Evolutionary conservation across 2,329 filamentous ascomycete species (phyloP).

Genomic region (Chrysosporium keratinophilum): DNA sequence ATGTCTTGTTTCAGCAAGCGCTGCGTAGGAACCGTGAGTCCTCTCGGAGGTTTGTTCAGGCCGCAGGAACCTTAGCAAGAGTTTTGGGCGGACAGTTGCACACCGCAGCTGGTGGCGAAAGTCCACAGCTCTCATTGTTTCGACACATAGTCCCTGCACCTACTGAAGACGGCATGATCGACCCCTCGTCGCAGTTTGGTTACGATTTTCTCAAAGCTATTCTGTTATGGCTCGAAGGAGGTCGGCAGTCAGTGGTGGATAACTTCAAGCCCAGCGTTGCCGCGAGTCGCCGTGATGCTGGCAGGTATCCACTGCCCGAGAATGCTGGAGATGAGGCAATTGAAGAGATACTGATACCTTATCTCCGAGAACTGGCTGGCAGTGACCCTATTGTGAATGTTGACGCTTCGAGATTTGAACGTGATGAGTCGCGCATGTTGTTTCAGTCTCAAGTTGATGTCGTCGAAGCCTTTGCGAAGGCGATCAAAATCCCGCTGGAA

Average conservation of each 20-base stretch:
- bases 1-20: slow-evolving; percentile 46
- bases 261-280: slow-evolving; percentile 44
- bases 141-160: slow-evolving; percentile 40
- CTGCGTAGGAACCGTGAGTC: slow-evolving; percentile 47
- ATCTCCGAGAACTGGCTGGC: slow-evolving; percentile 46
- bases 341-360: slow-evolving; percentile 49
- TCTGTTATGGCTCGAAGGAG: slow-evolving; percentile 52
- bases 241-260: slow-evolving; percentile 44
- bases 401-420: slow-evolving; percentile 49
- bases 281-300: slow-evolving; percentile 31
- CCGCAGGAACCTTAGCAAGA: slow-evolving; percentile 47
- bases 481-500: slow-evolving; percentile 44
- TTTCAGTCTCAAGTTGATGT: slow-evolving; percentile 47
- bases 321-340: slow-evolving; percentile 44
- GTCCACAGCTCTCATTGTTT: slow-evolving; percentile 37
- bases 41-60: slow-evolving; percentile 52
- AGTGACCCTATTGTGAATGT: slow-evolving; percentile 45
- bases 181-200: slow-evolving; percentile 44
- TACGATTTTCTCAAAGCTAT: slow-evolving; percentile 57
- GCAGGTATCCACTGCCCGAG: slow-evolving; percentile 44
- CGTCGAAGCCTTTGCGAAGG: slow-evolving; percentile 47
- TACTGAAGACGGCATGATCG: slow-evolving; percentile 32
- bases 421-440: slow-evolving; percentile 43
- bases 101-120: slow-evolving; percentile 32
- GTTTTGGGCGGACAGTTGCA: slow-evolving; percentile 46